A percentile compares a stretch with the other conserved stretches of the same genome.
phyloP scores from a whole-genome alignment of 2,329 filamentous ascomycete species.

The Exutisphaerella laricina region DNA sequence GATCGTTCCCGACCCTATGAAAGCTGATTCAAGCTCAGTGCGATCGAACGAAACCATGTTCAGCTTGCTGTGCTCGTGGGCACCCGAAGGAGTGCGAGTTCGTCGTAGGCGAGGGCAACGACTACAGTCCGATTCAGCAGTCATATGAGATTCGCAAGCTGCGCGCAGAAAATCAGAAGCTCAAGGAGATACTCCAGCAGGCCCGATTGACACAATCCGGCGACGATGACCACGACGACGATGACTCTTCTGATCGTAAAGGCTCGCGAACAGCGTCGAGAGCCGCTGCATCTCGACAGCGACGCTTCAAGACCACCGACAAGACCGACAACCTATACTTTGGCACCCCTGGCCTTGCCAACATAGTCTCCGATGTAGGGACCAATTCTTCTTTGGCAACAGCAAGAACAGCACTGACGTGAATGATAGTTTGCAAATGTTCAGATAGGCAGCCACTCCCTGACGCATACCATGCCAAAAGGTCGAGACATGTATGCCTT shows the following conservation, averaged over 20 bases:
- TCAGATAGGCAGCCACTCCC: slow-evolving; percentile 37
- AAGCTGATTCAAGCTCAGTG: slow-evolving; percentile 33
- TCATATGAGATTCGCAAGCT: slow-evolving; percentile 45
- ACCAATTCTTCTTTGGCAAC: too few species aligned
- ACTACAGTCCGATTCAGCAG: slow-evolving; percentile 44
- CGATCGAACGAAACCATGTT: slow-evolving; percentile 47
- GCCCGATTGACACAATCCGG: slow-evolving; percentile 27
- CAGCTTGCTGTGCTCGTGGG: slow-evolving; percentile 45
- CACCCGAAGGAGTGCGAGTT: slow-evolving; percentile 46
- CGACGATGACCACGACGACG: slow-evolving; percentile 37
- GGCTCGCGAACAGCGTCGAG: slow-evolving; percentile 19
- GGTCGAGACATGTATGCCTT: slow-evolving; percentile 39
- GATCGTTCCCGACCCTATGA: slow-evolving; percentile 4
- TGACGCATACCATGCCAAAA: slow-evolving; percentile 38
- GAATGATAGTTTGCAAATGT: slow-evolving; percentile 38
- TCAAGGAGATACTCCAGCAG: slow-evolving; percentile 40
- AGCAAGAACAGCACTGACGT: too few species aligned
- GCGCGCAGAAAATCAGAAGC: slow-evolving; percentile 40
- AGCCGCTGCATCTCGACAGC: slow-evolving; percentile 25
- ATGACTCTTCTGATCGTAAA: slow-evolving; percentile 26
- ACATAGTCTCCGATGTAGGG: slow-evolving; percentile 43
- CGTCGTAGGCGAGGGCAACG: slow-evolving; percentile 40
- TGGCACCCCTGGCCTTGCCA: slow-evolving; percentile 45
- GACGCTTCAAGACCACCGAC: slow-evolving; percentile 37
- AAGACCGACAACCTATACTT: slow-evolving; percentile 46